phyloP scores from a whole-genome alignment of 345 rosid genomes.

The Aurinia saxatilis region DNA sequence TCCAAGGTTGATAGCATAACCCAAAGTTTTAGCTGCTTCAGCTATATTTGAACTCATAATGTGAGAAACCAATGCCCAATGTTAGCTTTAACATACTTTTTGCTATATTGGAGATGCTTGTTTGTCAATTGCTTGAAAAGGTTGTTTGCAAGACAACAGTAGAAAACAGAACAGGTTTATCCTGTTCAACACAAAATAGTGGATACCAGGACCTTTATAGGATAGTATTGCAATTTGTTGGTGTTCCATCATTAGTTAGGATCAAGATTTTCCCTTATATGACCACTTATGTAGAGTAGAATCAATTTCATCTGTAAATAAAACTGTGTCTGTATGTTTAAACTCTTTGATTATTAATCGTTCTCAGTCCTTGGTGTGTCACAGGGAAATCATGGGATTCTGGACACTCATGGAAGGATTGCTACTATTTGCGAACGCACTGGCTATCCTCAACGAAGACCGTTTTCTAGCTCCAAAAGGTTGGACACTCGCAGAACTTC shows the following conservation, averaged over 20 bases:
- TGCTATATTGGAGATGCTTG: not conserved
- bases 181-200: not conserved
- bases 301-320: not conserved
- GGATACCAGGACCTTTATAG: not conserved
- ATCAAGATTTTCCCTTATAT: not conserved
- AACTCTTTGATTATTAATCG: not conserved
- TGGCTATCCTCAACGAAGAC: slow-evolving; percentile 53
- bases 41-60: not conserved
- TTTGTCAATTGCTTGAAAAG: not conserved
- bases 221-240: not conserved
- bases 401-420: slow-evolving; percentile 46
- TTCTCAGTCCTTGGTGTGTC: not conserved
- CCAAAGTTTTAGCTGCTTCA: not conserved
- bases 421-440: slow-evolving; percentile 43
- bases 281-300: not conserved
- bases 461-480: slow-evolving; percentile 51
- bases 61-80: not conserved
- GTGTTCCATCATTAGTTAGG: not conserved
- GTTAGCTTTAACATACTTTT: not conserved
- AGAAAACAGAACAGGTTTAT: not conserved
- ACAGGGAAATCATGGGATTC: slow-evolving; percentile 35
- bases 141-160: not conserved
- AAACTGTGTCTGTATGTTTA: not conserved
- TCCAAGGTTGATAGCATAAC: not conserved
- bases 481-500: slow-evolving; percentile 45